These are phyloP conservation scores for Cystofilobasidium capitatum DNA, from an alignment of 768 basidiomycete genomes.

Conservation along the genomic window DNA sequence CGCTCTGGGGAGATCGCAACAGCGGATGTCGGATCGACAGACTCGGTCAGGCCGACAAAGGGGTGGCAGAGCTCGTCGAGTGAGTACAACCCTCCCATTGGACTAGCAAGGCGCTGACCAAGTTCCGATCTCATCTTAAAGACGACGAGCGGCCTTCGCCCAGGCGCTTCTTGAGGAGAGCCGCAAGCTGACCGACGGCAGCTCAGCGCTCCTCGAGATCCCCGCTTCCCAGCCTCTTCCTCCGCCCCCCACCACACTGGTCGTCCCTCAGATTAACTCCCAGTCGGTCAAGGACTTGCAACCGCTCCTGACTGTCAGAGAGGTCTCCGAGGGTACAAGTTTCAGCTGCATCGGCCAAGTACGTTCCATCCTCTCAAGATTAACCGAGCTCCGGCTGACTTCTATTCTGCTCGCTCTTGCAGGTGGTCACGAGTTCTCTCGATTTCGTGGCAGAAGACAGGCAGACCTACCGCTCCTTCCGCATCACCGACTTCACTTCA, in stretches of 20 bases:
- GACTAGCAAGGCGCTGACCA: too few relatives aligned
- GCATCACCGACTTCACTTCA: not conserved
- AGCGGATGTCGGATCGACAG: not conserved
- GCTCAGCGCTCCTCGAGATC: too few relatives aligned
- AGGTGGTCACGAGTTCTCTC: not conserved
- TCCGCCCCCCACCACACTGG: too few relatives aligned
- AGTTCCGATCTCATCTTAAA: not conserved
- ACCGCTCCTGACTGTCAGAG: not conserved
- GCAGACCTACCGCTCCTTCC: not conserved
- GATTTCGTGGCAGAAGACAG: not conserved
- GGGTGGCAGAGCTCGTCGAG: not conserved
- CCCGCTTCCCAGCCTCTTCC: too few relatives aligned
- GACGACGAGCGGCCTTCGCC: not conserved
- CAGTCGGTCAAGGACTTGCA: not conserved
- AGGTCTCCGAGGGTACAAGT: not conserved
- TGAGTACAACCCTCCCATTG: too few relatives aligned
- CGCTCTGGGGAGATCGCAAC: conserved; percentile 3
- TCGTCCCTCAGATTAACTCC: not conserved
- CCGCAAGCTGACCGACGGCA: too few relatives aligned
- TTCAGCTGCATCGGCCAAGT: not conserved
- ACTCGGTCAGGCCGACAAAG: not conserved
- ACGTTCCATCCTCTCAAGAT: not conserved
- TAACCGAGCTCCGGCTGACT: too few relatives aligned
- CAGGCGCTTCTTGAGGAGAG: not conserved
- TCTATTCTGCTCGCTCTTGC: not conserved